These are phyloP conservation scores for Dillenia suffruticosa DNA, from an alignment of 164 flowering plant species.

Conservation along the genomic window DNA sequence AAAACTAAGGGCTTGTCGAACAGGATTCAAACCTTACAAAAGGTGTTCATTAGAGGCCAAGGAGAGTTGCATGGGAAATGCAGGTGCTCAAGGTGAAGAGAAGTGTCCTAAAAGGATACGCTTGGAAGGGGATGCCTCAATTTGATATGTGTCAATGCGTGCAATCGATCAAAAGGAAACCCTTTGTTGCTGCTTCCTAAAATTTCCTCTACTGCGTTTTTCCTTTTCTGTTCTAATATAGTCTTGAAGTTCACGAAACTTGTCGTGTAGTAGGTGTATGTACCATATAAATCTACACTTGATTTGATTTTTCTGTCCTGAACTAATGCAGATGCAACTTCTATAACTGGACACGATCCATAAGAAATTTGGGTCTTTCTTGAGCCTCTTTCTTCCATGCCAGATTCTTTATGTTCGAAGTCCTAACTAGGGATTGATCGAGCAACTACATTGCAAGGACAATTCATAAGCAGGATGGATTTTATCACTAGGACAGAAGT, in stretches of 20 bases:
- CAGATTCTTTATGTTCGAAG: too few species aligned
- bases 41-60: slow-evolving; percentile 81
- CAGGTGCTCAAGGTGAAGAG: slow-evolving; percentile 47
- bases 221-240: slow-evolving; percentile 11
- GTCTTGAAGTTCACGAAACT: slow-evolving; percentile 36
- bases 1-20: slow-evolving; percentile 50
- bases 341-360: too few species aligned
- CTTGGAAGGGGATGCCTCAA: slow-evolving; percentile 58
- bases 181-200: slow-evolving; percentile 20
- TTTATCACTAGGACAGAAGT: too few species aligned
- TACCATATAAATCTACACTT: slow-evolving; percentile 17
- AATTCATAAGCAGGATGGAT: too few species aligned
- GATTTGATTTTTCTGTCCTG: slow-evolving; percentile 3
- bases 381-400: too few species aligned
- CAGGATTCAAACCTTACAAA: slow-evolving; percentile 95
- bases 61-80: slow-evolving; percentile 35
- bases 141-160: slow-evolving; percentile 24
- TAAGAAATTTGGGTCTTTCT: too few species aligned
- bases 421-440: too few species aligned
- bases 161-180: slow-evolving; percentile 23
- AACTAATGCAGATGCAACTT: too few species aligned
- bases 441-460: too few species aligned
- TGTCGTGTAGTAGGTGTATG: slow-evolving; percentile 28
- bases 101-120: slow-evolving; percentile 70
- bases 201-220: slow-evolving; percentile 3